Conservation (phyloP, 148 eudicot genomes). For the Polygonum maritimum region DNA sequence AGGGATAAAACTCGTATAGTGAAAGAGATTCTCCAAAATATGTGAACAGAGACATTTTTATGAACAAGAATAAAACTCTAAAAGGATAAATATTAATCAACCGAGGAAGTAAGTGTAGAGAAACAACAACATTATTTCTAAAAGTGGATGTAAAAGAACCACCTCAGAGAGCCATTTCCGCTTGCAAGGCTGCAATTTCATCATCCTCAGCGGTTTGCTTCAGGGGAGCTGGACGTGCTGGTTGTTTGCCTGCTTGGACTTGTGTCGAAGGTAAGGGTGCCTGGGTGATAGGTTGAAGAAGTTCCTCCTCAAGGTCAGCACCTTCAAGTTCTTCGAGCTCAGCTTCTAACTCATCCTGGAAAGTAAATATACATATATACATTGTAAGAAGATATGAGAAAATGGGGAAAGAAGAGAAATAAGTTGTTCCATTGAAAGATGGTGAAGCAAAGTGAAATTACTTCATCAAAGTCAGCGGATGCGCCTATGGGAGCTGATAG, state of each 20-base stretch:
- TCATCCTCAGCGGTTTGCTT: constrained; percentile 49
- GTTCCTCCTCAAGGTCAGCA: constrained; percentile 30
- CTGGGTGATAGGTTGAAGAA: constrained; percentile 26
- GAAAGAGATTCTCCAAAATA: no score
- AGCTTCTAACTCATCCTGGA: constrained; percentile 35
- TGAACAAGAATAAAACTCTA: no score
- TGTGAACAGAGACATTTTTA: no score
- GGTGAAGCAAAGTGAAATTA: not conserved
- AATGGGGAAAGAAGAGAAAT: not conserved
- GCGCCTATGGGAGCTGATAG: constrained; percentile 26
- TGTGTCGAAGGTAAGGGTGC: constrained; percentile 18
- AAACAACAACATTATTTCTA: not conserved
- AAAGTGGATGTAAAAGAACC: not conserved
- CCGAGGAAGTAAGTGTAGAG: no score
- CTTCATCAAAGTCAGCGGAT: constrained; percentile 32
- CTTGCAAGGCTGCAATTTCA: constrained; percentile 60
- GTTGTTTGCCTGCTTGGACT: constrained; percentile 29
- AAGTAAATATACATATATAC: not conserved
- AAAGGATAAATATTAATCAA: no score
- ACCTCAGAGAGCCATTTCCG: constrained; percentile 61
- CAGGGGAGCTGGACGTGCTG: constrained; percentile 38
- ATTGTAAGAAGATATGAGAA: not conserved
- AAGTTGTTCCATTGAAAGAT: not conserved
- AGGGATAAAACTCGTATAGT: no score
- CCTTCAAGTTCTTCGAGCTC: constrained; percentile 31